Conservation (phyloP, 2,329 filamentous ascomycete species). For the Talaromyces piceae region DNA sequence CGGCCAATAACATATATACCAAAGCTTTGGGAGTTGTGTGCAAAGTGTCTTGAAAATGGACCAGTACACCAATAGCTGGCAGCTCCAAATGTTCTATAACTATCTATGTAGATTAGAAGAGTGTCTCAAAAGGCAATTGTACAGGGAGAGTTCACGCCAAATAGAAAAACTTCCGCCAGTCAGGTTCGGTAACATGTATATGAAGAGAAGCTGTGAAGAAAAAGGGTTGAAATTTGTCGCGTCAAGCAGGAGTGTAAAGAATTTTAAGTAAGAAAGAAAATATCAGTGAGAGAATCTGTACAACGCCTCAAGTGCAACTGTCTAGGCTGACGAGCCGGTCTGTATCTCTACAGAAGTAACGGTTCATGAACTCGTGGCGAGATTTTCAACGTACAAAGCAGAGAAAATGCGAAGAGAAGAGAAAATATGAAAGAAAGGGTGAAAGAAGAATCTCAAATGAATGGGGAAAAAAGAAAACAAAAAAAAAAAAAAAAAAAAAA, state of each 20-base stretch:
- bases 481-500: too few species aligned
- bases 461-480: slow-evolving; percentile 14
- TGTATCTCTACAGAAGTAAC: not conserved
- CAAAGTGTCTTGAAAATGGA: not conserved
- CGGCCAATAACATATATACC: not conserved
- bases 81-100: not conserved
- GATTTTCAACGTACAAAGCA: not conserved
- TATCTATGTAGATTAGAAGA: not conserved
- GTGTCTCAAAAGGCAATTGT: not conserved
- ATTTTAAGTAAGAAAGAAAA: not conserved
- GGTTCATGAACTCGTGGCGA: not conserved
- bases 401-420: not conserved
- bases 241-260: not conserved
- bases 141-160: not conserved
- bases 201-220: not conserved
- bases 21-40: not conserved
- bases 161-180: not conserved
- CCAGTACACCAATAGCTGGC: not conserved
- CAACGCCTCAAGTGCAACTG: not conserved
- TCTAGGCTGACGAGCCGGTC: not conserved
- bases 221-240: too few species aligned
- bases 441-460: slow-evolving; percentile 13
- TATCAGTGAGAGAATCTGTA: not conserved
- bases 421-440: slow-evolving; percentile 2
- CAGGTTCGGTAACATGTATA: not conserved